Base-by-base conservation (phyloP, 495 filamentous ascomycete genomes). In the Penicillium manginii region DNA sequence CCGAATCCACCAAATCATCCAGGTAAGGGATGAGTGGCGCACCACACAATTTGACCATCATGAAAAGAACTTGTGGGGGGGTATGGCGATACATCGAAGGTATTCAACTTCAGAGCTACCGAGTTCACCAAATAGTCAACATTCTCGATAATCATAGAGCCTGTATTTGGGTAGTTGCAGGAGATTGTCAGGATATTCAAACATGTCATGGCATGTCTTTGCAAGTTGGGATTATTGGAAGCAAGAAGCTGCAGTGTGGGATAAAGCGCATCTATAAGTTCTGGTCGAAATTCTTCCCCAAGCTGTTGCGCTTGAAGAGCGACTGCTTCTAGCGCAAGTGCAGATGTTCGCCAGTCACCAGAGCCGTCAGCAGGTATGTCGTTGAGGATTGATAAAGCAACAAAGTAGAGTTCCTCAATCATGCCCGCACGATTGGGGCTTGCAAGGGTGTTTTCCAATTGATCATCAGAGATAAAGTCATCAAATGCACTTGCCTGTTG, bases 41-140 rank as follows among this genome's bases (percentile, higher is more conserved):
- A 8, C 96, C 94, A 46, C 91, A 90, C 31, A 99, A 79, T 22
- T 84, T 87, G 53, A 98, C 82, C 90, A 99, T 94, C 92, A 99
- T 97, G 10, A 89, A 81, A 14, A 99, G 77, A 0, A 98, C 96
- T 62, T 91, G 88, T 15, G 93, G 92, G 10, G 23, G 92, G 91
- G 55, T 96, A 88, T 2, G 93, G 93, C 0, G 91, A 93, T 53
- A 97, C 85, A 52, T 97, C 91, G 64, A 96, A 91, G 0, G 86
- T 91, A 61, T 96, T 97, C 26, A 99, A 80, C 56, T 93, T 91
- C 21, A 97, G 76, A 0, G 89, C 90, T 6, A 98, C 86, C 0
- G 93, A 90, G 67, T 97, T 98, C 48, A 97, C 88, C 74, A 99
- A 88, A 69, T 99, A 99, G 71, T 99, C 94, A 22, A 89, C 92